Conservation (phyloP, 2,329 filamentous ascomycete species). For the Phaeophleospora eucalypticola region DNA sequence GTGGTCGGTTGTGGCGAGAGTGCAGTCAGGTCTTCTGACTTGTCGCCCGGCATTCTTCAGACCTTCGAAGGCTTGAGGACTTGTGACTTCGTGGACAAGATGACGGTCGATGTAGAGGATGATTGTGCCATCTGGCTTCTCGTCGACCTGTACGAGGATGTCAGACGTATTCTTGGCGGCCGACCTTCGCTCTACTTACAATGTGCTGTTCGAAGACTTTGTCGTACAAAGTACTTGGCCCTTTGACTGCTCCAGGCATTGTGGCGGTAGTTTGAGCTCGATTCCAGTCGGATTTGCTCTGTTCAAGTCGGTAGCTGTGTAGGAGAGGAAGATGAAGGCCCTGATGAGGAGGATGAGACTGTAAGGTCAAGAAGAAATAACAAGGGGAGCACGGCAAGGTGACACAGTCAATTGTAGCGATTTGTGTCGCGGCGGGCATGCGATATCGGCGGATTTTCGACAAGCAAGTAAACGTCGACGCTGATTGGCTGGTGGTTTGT, state of each 20-base stretch:
- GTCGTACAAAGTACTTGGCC: constrained; percentile 61
- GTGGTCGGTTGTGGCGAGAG: constrained; percentile 92
- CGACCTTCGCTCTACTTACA: constrained; percentile 34
- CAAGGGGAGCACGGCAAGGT: background rate
- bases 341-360: background rate
- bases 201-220: constrained; percentile 95
- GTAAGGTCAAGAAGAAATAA: background rate
- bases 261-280: background rate
- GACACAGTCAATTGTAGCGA: background rate
- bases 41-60: constrained; percentile 81
- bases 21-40: constrained; percentile 93
- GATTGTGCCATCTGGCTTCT: constrained; percentile 89
- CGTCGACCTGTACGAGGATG: constrained; percentile 55
- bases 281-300: background rate
- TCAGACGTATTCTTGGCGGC: constrained; percentile 5
- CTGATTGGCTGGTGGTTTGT: background rate
- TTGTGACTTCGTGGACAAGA: constrained; percentile 97
- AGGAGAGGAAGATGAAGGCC: background rate
- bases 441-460: background rate
- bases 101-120: constrained; percentile 94
- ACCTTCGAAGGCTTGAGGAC: constrained; percentile 96
- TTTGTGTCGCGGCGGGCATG: background rate
- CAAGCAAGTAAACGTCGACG: background rate
- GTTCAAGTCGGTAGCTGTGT: background rate
- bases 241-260: constrained; percentile 33